Evolutionary conservation across 345 rosid species (phyloP).

Genomic region (Orychophragmus violaceus): DNA sequence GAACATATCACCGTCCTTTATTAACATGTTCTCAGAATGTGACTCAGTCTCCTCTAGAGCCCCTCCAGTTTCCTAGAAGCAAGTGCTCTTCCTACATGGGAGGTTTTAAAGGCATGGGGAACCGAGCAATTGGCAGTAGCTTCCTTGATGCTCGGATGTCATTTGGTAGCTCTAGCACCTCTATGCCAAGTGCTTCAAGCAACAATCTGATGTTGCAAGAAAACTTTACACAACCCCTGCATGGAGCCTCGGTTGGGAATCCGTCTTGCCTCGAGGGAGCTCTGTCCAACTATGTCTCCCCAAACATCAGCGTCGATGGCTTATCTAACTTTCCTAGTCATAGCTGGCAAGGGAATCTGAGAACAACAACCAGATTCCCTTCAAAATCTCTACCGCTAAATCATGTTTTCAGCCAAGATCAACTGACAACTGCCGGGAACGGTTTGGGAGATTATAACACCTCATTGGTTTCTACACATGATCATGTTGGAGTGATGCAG

Average conservation of each 20-base stretch:
- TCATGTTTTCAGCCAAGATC: constrained; percentile 38
- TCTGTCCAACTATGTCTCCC: constrained; percentile 34
- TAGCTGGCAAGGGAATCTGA: constrained; percentile 48
- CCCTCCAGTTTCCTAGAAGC: constrained; percentile 40
- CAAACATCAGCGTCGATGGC: constrained; percentile 30
- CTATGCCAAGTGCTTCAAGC: constrained; percentile 34
- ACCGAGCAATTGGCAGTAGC: constrained; percentile 25
- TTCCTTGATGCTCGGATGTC: constrained; percentile 35
- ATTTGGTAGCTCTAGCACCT: constrained; percentile 39
- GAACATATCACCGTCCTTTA: constrained; percentile 40
- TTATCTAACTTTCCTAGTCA: constrained; percentile 45
- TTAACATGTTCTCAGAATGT: constrained; percentile 37
- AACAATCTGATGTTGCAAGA: constrained; percentile 39
- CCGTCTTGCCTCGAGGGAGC: constrained; percentile 42
- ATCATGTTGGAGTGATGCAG: constrained; percentile 39
- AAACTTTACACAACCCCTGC: constrained; percentile 27
- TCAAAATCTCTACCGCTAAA: constrained; percentile 41
- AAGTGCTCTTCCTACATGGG: constrained; percentile 38
- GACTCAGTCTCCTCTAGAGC: constrained; percentile 41
- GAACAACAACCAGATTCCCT: constrained; percentile 40
- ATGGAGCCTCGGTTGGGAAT: constrained; percentile 32
- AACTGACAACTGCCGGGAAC: constrained; percentile 28
- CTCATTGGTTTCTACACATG: constrained; percentile 36
- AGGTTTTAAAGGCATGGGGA: constrained; percentile 37
- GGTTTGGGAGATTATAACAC: constrained; percentile 35